Evolutionary conservation across 1,284 basidiomycete species (phyloP).

Genomic region (Marasmius tenuissimus): DNA sequence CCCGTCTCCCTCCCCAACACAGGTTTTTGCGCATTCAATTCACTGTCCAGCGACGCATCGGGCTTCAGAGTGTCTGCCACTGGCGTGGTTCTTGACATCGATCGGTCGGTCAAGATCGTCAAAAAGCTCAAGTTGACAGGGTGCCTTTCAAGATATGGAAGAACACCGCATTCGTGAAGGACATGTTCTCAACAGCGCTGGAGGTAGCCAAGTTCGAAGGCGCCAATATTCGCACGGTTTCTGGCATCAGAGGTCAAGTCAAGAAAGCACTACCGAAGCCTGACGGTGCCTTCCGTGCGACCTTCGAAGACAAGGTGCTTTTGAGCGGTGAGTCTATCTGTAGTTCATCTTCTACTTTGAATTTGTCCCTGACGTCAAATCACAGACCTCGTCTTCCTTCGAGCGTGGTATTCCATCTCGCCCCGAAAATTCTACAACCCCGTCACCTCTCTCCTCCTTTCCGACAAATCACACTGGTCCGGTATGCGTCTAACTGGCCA

Average conservation of each 20-base stretch:
- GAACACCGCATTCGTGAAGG: constrained; percentile 98
- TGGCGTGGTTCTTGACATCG: constrained; percentile 93
- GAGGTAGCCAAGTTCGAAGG: constrained; percentile 99
- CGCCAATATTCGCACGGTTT: constrained; percentile 93
- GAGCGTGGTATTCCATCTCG: constrained; percentile 96
- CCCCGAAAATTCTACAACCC: constrained; percentile 97
- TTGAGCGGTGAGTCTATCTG: constrained; percentile 78
- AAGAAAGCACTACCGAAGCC: constrained; percentile 95
- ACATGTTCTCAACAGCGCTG: constrained; percentile 93
- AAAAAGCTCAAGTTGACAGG: constrained; percentile 99
- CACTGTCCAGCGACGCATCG: constrained; percentile 62
- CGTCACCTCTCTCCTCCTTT: constrained; percentile 86
- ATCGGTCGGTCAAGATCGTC: constrained; percentile 91
- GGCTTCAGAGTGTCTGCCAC: constrained; percentile 93
- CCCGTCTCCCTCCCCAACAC: constrained; percentile 93
- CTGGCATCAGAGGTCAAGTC: constrained; percentile 93
- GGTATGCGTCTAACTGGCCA: constrained; percentile 97
- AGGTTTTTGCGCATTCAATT: constrained; percentile 97
- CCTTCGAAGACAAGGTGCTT: constrained; percentile 97
- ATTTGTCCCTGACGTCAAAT: not conserved
- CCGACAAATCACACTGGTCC: constrained; percentile 77
- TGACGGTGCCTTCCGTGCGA: constrained; percentile 93
- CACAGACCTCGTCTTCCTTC: constrained; percentile 94
- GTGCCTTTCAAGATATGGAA: constrained; percentile 97
- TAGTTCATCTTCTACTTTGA: not conserved